Conservation (phyloP, 441 rosid genomes). For the Mallotus japonicus region DNA sequence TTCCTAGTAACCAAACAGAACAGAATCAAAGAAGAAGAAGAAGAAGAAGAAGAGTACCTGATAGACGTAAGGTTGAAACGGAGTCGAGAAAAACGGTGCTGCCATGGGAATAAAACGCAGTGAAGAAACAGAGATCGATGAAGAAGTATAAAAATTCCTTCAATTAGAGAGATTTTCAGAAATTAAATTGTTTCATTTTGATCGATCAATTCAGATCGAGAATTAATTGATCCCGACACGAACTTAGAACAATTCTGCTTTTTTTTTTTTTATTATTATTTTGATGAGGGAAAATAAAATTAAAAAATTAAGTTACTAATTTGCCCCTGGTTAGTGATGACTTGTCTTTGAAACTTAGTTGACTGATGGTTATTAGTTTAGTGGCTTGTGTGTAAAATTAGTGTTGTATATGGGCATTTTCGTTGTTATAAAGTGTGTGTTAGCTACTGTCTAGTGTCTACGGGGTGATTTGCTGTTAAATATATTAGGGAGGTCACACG, state of each 20-base stretch:
- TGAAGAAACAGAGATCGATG: conserved; percentile 16
- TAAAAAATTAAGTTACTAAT: neutral
- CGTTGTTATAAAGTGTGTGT: no score
- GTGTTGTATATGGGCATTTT: neutral
- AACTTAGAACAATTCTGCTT: neutral
- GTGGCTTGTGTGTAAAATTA: conserved; percentile 17
- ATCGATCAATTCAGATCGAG: conserved; percentile 9
- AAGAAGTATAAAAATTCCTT: neutral
- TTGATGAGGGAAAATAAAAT: neutral
- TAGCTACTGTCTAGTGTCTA: no score
- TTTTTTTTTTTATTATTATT: no score
- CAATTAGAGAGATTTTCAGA: conserved; percentile 3
- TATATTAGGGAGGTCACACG: neutral
- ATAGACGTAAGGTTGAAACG: conserved; percentile 93
- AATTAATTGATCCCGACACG: neutral
- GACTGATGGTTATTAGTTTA: neutral
- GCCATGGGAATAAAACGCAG: conserved; percentile 55
- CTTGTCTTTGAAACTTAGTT: conserved; percentile 3
- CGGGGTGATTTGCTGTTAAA: neutral
- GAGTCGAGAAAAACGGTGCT: conserved; percentile 94
- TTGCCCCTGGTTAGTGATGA: neutral
- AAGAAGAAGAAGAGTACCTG: conserved; percentile 49
- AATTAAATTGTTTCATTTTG: neutral
- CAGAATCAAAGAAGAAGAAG: neutral
- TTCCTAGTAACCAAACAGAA: conserved; percentile 20